A percentile compares a stretch with the other conserved stretches of the same genome.
These are phyloP conservation scores for Nannizzia gypsea DNA, from an alignment of 2,329 filamentous ascomycete genomes.

Conservation along the genomic window DNA sequence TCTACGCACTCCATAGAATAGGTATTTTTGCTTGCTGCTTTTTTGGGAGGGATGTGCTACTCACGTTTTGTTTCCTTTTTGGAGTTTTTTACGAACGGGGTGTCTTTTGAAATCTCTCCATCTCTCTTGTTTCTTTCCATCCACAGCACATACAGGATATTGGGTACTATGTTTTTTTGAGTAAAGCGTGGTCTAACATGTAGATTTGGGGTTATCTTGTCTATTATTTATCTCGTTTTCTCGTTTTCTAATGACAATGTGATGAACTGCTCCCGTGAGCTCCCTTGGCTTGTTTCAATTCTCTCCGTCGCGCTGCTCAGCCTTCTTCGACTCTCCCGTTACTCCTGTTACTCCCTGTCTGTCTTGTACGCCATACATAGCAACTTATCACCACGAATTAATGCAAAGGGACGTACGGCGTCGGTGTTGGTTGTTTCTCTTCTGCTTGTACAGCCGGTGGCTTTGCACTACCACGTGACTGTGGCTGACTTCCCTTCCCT, in stretches of 20 bases:
- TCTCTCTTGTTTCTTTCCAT: too few species aligned
- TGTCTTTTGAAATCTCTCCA: slow-evolving; percentile 4
- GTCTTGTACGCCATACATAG: too few species aligned
- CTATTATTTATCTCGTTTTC: background rate
- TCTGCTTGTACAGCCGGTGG: background rate
- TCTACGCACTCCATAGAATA: too few species aligned
- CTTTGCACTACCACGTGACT: background rate
- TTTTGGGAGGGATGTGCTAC: background rate
- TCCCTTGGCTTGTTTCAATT: background rate
- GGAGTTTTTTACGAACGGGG: background rate
- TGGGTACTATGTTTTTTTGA: background rate
- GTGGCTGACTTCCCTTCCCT: background rate
- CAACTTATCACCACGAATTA: too few species aligned
- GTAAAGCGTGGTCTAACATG: background rate
- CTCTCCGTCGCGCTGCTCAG: background rate
- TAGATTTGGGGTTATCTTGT: background rate
- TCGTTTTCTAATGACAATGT: background rate
- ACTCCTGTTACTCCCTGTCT: background rate
- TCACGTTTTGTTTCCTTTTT: background rate
- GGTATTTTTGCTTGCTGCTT: too few species aligned
- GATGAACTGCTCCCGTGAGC: background rate
- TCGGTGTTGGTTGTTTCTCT: too few species aligned
- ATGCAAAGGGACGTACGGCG: too few species aligned
- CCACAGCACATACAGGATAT: background rate
- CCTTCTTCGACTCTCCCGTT: background rate